Conservation (phyloP, 495 filamentous ascomycete species). For the Penicillium riverlandense region DNA sequence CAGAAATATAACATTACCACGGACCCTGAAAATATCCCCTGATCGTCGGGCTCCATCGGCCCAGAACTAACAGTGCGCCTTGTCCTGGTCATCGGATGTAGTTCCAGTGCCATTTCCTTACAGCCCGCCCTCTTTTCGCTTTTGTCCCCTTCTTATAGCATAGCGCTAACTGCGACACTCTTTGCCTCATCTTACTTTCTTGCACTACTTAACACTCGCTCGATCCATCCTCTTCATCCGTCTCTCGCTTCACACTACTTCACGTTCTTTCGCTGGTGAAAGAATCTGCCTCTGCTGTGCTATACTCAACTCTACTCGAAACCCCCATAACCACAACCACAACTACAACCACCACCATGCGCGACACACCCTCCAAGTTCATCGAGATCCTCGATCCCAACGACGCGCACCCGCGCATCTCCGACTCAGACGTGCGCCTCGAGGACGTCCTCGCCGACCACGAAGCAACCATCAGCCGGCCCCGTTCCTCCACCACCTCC, state of each 20-base stretch:
- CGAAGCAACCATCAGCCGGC: constrained; percentile 33
- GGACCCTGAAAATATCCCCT: no score
- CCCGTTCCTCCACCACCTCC: constrained; percentile 35
- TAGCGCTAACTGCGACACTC: constrained; percentile 14
- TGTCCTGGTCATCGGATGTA: no score
- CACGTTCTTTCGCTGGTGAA: background rate
- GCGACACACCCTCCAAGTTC: constrained; percentile 38
- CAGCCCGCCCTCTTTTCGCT: background rate
- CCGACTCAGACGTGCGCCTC: constrained; percentile 39
- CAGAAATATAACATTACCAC: no score
- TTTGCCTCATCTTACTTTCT: constrained; percentile 3
- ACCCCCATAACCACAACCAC: background rate
- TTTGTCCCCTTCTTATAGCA: background rate
- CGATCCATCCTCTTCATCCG: constrained; percentile 3
- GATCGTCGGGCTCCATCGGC: no score
- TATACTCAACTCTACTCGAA: no score
- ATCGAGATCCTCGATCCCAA: constrained; percentile 41
- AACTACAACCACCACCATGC: constrained; percentile 21
- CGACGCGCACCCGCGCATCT: constrained; percentile 24
- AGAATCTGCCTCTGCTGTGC: no score
- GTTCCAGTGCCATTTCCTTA: background rate
- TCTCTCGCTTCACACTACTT: background rate
- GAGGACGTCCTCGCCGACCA: constrained; percentile 43
- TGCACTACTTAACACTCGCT: background rate
- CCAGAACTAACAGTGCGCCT: no score